A percentile compares a stretch with the other conserved stretches of the same genome.
These are phyloP conservation scores for Pythium pectinolyticum DNA, from an alignment of 352 stramenopile genomes.

Conservation along the genomic window DNA sequence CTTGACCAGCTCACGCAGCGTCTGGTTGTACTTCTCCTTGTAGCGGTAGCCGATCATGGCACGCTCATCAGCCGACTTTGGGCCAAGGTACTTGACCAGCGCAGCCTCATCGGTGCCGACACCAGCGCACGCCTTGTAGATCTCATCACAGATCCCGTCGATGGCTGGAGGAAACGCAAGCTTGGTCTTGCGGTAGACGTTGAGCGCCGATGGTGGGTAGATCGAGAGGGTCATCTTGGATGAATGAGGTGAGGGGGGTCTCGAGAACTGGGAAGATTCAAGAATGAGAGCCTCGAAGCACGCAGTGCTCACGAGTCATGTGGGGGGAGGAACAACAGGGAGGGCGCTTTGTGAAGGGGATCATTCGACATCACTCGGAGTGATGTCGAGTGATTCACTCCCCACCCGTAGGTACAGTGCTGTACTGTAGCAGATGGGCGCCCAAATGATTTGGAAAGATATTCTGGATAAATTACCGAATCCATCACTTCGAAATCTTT, in stretches of 20 bases:
- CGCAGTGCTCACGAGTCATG: too few relatives aligned
- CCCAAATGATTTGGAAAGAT: slow-evolving; percentile 3
- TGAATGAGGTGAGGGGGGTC: slow-evolving; percentile 1
- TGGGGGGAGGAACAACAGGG: too few relatives aligned
- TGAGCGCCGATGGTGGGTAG: slow-evolving; percentile 56
- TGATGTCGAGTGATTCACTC: too few relatives aligned
- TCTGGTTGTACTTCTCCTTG: slow-evolving; percentile 52
- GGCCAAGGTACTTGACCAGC: slow-evolving; percentile 54
- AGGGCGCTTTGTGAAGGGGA: too few relatives aligned
- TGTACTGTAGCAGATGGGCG: too few relatives aligned
- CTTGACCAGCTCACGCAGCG: slow-evolving; percentile 55
- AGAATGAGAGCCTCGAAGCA: too few relatives aligned
- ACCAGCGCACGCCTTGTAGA: slow-evolving; percentile 61
- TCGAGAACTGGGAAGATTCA: slow-evolving; percentile 32
- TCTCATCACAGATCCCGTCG: slow-evolving; percentile 54
- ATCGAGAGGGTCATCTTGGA: slow-evolving; percentile 53
- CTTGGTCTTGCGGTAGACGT: slow-evolving; percentile 70
- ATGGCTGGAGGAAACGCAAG: slow-evolving; percentile 42
- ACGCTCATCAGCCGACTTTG: slow-evolving; percentile 46
- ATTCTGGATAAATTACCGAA: background rate
- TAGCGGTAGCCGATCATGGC: slow-evolving; percentile 53
- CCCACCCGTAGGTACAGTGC: too few relatives aligned
- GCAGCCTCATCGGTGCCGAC: slow-evolving; percentile 66
- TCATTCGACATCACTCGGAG: too few relatives aligned
- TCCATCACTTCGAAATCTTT: too few relatives aligned